Conservation (phyloP, 495 filamentous ascomycete genomes). For the Talaromyces borbonicus region DNA sequence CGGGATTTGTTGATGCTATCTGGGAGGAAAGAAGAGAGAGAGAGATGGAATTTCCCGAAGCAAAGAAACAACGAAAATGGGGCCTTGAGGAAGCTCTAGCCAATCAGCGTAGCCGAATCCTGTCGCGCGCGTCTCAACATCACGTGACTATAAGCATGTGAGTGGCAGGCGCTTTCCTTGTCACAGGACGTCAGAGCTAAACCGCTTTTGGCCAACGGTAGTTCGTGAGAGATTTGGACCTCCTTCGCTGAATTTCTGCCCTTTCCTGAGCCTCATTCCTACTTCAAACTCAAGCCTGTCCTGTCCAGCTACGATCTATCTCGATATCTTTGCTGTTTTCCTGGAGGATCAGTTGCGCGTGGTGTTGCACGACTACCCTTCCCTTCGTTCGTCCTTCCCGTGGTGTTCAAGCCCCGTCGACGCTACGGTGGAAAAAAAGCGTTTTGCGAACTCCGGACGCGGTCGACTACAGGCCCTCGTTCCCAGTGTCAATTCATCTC, state of each 20-base stretch:
- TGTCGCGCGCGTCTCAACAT: background rate
- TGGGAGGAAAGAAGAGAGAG: background rate
- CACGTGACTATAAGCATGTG: slow-evolving; percentile 5
- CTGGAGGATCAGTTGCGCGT: background rate
- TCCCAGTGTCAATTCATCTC: background rate
- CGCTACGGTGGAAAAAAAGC: slow-evolving; percentile 8
- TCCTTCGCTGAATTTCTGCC: slow-evolving; percentile 4
- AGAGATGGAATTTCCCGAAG: background rate
- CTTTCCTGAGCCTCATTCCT: slow-evolving; percentile 2
- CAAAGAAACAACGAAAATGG: background rate
- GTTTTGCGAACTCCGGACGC: slow-evolving; percentile 5
- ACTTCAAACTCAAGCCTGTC: background rate
- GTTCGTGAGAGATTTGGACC: slow-evolving; percentile 7
- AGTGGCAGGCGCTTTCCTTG: background rate
- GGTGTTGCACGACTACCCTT: background rate
- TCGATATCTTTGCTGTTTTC: background rate
- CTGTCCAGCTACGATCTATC: background rate
- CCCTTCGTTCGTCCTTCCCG: slow-evolving; percentile 2
- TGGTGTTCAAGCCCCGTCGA: slow-evolving; percentile 3
- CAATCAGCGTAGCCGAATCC: background rate
- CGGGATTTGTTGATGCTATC: too few relatives aligned
- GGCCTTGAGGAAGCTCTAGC: background rate
- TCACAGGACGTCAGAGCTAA: slow-evolving; percentile 6
- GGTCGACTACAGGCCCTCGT: slow-evolving; percentile 4
- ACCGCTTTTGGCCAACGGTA: slow-evolving; percentile 3